A percentile compares a stretch with the other conserved stretches of the same genome.
These are phyloP conservation scores for Suillus fuscotomentosus DNA, from an alignment of 768 basidiomycete genomes.

Conservation along the genomic window DNA sequence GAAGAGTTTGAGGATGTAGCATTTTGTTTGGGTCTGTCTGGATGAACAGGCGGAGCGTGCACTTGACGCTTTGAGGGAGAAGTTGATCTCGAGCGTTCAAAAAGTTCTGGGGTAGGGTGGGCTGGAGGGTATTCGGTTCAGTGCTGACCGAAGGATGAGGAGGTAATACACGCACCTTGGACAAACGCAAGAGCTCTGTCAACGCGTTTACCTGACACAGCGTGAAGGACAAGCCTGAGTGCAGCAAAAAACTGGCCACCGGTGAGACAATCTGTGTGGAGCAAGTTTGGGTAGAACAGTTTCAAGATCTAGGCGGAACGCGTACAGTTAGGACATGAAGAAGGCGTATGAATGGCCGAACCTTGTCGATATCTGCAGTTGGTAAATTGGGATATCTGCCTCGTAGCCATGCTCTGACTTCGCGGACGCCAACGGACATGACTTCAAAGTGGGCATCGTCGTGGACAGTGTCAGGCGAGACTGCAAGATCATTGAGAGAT, in stretches of 20 bases:
- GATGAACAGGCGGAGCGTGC: constrained; percentile 26
- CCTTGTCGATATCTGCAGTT: constrained; percentile 55
- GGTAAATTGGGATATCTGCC: constrained; percentile 62
- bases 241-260: constrained; percentile 80
- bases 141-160: not conserved
- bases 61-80: constrained; percentile 25
- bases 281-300: constrained; percentile 58
- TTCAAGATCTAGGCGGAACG: constrained; percentile 52
- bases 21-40: constrained; percentile 21
- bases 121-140: constrained; percentile 18
- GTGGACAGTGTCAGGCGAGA: constrained; percentile 25
- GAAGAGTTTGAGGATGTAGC: constrained; percentile 18
- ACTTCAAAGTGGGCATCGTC: constrained; percentile 55
- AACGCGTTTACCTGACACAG: constrained; percentile 55
- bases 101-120: constrained; percentile 7
- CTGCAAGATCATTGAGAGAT: constrained; percentile 52
- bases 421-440: constrained; percentile 55
- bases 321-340: not conserved
- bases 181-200: constrained; percentile 71
- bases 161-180: constrained; percentile 59
- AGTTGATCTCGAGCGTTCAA: constrained; percentile 9
- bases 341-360: constrained; percentile 31
- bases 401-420: constrained; percentile 72
- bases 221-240: constrained; percentile 64
- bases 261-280: constrained; percentile 50